A percentile compares a stretch with the other conserved stretches of the same genome.
Conservation (phyloP, 1,139 yeast genomes). For the Pneumocystis carinii region DNA sequence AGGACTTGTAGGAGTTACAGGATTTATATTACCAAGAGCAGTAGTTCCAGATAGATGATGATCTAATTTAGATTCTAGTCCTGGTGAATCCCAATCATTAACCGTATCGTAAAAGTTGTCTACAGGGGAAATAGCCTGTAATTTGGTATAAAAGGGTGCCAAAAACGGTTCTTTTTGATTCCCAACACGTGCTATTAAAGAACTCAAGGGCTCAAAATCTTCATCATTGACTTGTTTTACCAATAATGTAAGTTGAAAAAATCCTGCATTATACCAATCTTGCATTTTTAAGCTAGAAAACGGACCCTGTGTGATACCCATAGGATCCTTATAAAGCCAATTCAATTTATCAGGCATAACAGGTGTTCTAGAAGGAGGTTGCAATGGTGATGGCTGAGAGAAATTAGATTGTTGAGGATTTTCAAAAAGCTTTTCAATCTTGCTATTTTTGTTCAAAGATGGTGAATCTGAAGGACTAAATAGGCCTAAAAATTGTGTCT, state of each 20-base stretch:
- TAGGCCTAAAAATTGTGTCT: neutral
- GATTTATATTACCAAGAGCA: conserved; percentile 3
- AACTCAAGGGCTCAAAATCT: conserved; percentile 23
- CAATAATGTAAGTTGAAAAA: conserved; percentile 40
- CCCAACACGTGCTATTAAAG: conserved; percentile 26
- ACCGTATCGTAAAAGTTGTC: conserved; percentile 1
- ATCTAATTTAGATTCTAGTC: neutral
- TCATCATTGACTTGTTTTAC: conserved; percentile 36
- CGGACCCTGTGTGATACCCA: conserved; percentile 66
- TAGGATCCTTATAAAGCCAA: conserved; percentile 64
- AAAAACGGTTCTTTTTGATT: conserved; percentile 47
- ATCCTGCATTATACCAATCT: conserved; percentile 54
- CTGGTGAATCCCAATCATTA: neutral
- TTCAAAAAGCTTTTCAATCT: neutral
- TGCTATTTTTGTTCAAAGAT: neutral
- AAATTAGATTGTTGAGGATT: conserved; percentile 1
- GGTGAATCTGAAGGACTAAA: neutral
- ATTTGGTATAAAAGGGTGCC: conserved; percentile 34
- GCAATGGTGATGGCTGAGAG: conserved; percentile 1
- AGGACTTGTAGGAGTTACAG: conserved; percentile 1
- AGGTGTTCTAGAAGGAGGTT: conserved; percentile 9
- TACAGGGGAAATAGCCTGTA: neutral
- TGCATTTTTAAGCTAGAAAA: conserved; percentile 66
- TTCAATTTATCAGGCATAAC: conserved; percentile 10
- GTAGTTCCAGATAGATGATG: conserved; percentile 4